Conservation (phyloP, 169 alveolate genomes). For the Plasmodium malariae region DNA sequence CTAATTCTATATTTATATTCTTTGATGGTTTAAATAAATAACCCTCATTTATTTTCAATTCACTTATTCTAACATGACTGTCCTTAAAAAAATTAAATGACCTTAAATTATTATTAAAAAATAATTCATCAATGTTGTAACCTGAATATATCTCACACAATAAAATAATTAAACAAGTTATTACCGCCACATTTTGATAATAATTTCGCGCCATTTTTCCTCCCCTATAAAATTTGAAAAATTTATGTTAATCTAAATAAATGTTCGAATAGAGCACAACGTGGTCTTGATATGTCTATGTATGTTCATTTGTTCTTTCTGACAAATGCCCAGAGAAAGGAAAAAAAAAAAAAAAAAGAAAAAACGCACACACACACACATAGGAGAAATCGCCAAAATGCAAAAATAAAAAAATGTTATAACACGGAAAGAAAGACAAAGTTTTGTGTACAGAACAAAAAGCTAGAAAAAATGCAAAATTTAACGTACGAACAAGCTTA, state of each 20-base stretch:
- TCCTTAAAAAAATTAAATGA: constrained; percentile 16
- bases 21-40: constrained; percentile 24
- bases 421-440: background rate
- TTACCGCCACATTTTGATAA: background rate
- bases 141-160: constrained; percentile 6
- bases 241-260: no score
- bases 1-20: constrained; percentile 42
- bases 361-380: no score
- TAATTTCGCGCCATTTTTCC: background rate
- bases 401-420: background rate
- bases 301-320: no score
- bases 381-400: no score
- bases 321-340: no score
- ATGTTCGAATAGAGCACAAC: no score
- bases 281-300: no score
- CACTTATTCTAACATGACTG: constrained; percentile 32
- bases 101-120: constrained; percentile 31
- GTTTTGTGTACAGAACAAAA: background rate
- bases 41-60: constrained; percentile 20
- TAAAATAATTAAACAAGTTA: constrained; percentile 2
- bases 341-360: no score
- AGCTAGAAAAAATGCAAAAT: background rate
- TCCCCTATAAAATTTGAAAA: no score
- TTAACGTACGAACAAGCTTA: background rate
- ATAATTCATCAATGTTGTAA: constrained; percentile 6